Conservation (phyloP, 192 early-diverging fungal species). For the Entomortierella parvispora region DNA sequence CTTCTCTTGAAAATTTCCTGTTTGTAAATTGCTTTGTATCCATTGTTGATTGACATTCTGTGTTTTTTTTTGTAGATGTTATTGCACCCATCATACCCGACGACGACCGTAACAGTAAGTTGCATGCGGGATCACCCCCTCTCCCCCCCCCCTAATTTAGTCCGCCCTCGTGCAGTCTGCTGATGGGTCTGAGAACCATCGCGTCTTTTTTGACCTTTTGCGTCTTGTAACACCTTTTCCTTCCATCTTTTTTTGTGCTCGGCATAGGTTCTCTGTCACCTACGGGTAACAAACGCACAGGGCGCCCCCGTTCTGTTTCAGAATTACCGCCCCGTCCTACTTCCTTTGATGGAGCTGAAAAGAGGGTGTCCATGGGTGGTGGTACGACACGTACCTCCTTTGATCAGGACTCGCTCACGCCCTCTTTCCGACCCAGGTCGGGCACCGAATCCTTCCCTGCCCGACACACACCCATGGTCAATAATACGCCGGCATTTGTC, state of each 20-base stretch:
- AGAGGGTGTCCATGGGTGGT: background rate
- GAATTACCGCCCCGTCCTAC: slow-evolving; percentile 43
- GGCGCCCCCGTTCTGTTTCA: slow-evolving; percentile 39
- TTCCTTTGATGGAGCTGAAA: slow-evolving; percentile 23
- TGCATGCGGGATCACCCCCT: background rate
- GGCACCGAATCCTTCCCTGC: slow-evolving; percentile 7
- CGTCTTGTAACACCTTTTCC: too few relatives aligned
- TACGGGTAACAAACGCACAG: slow-evolving; percentile 4
- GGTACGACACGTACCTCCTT: slow-evolving; percentile 18
- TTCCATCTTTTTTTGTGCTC: slow-evolving; percentile 4
- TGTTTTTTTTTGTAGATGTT: slow-evolving; percentile 14
- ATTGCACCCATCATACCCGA: slow-evolving; percentile 30
- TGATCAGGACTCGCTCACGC: slow-evolving; percentile 18
- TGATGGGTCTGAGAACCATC: too few relatives aligned
- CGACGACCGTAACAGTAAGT: slow-evolving; percentile 28
- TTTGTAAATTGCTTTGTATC: background rate
- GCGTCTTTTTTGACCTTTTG: too few relatives aligned
- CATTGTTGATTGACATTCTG: too few relatives aligned
- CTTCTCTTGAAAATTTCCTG: too few relatives aligned
- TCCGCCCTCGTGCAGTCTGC: too few relatives aligned
- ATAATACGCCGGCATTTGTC: background rate
- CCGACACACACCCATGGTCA: background rate
- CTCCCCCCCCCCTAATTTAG: too few relatives aligned
- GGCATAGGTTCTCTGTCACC: background rate
- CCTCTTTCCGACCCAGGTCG: slow-evolving; percentile 1